These are phyloP conservation scores for Drosera spatulata DNA, from an alignment of 179 eudicot species.

Conservation along the genomic window DNA sequence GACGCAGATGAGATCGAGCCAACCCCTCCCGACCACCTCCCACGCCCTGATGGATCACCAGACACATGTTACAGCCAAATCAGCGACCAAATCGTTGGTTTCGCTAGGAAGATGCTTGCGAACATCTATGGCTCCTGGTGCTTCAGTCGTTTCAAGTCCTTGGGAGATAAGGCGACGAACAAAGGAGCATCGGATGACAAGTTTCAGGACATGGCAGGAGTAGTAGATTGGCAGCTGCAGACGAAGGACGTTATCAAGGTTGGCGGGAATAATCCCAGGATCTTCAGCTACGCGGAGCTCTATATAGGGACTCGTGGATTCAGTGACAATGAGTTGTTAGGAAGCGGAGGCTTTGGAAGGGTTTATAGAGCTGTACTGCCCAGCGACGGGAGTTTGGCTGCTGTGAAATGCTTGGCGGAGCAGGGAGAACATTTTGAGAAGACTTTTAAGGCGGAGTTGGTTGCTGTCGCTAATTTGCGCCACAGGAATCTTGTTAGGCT, in stretches of 20 bases:
- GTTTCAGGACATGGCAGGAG: constrained; percentile 66
- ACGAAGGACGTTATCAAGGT: constrained; percentile 13
- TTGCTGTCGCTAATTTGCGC: constrained; percentile 91
- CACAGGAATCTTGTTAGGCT: constrained; percentile 87
- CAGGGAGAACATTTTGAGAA: constrained; percentile 61
- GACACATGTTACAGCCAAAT: too few relatives aligned
- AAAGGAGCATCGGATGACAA: not conserved
- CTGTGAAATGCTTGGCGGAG: constrained; percentile 81
- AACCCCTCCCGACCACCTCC: too few relatives aligned
- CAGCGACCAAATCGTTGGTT: too few relatives aligned
- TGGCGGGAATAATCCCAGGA: constrained; percentile 38
- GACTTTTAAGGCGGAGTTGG: constrained; percentile 81
- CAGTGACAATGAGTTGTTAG: constrained; percentile 43
- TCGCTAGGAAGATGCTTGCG: too few relatives aligned
- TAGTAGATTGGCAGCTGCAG: constrained; percentile 14
- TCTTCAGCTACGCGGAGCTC: constrained; percentile 79
- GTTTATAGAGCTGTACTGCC: constrained; percentile 69
- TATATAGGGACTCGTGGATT: constrained; percentile 79
- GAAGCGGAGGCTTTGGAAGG: constrained; percentile 90
- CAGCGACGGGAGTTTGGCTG: constrained; percentile 64
- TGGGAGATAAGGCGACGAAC: too few relatives aligned
- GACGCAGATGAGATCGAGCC: too few relatives aligned
- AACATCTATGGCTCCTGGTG: too few relatives aligned
- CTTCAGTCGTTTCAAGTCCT: too few relatives aligned
- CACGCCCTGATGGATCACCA: too few relatives aligned